Percentiles rank a stretch among this genome's conserved stretches.
These are phyloP conservation scores for Skeletonema costatum DNA, from an alignment of 108 stramenopile species.

Conservation along the genomic window DNA sequence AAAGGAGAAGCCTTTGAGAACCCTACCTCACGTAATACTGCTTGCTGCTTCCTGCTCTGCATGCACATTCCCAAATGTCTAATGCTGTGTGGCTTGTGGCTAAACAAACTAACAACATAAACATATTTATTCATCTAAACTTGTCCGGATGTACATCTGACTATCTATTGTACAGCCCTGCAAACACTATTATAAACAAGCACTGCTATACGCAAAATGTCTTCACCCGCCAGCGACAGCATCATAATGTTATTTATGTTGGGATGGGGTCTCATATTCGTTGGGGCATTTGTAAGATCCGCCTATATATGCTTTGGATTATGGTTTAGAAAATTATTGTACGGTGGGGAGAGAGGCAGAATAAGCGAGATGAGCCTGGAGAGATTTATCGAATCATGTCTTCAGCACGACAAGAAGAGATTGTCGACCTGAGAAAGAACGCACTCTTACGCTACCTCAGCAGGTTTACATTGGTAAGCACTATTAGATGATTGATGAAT, in stretches of 20 bases:
- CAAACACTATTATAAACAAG: too few species aligned
- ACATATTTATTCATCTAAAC: too few species aligned
- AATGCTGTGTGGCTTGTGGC: too few species aligned
- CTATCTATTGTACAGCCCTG: too few species aligned
- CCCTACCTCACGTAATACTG: too few species aligned
- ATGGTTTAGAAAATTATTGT: neutral
- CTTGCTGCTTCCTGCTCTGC: too few species aligned
- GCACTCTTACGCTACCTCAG: slow-evolving; percentile 14
- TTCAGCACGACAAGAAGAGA: slow-evolving; percentile 7
- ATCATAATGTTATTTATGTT: neutral
- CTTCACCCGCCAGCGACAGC: neutral
- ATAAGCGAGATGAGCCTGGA: neutral
- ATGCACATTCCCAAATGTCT: too few species aligned
- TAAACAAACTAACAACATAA: too few species aligned
- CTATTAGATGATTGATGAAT: neutral
- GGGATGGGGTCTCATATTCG: neutral
- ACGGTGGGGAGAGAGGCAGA: neutral
- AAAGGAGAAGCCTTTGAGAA: too few species aligned
- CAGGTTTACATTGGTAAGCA: slow-evolving; percentile 25
- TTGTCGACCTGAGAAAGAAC: slow-evolving; percentile 24
- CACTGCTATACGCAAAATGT: neutral
- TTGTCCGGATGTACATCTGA: too few species aligned
- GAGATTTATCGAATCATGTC: slow-evolving; percentile 10
- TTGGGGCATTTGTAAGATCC: neutral
- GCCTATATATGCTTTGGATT: neutral